Base-by-base conservation (phyloP, 2,329 filamentous ascomycete species). In the Lasiodiplodia sp. region DNA sequence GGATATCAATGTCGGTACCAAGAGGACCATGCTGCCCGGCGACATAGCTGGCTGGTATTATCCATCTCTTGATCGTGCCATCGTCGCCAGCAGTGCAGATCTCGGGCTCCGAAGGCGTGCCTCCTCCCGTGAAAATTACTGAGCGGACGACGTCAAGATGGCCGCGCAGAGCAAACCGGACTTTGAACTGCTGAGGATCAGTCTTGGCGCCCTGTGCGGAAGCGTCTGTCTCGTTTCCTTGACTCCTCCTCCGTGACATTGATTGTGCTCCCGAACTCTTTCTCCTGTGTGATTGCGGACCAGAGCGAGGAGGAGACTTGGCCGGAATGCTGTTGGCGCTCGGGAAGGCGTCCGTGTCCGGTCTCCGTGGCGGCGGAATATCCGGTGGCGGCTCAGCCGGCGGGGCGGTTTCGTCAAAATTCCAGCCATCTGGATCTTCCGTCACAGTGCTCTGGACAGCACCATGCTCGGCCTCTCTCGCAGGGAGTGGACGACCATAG, bases 1-100 rank as follows among this genome's bases (percentile, higher is more conserved):
- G 90, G 11, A 98, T 94, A 77, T 99, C 96, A 28, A 97, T 86
- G 78, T 98, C 96, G 34, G 89, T 92, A 63, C 87, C 87, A 18
- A 88, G 86, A 4, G 56, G 44, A 69, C 86, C 23, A 86, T 86
- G 72, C 84, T 87, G 70, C 6, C 66, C 66, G 65, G 83, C 87
- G 68, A 91, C 91, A 72, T 94, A 92, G 52, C 92, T 90, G 21
- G 88, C 88, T 11, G 96, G 96, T 70, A 99, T 94, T 75, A 97
- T 94, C 90, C 97, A 99, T 65, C 96, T 89, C 80, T 99, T 99
- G 78, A 99, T 92, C 74, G 95, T 92, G 68, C 95, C 95, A 78
- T 99, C 96, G 75, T 99, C 96, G 68, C 95, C 93, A 62, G 92
- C 93, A 3, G 95, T 99, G 81, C 95, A 98, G 66, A 99, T 95